Base-by-base conservation (phyloP, 345 rosid genomes). In the Salix udensis region DNA sequence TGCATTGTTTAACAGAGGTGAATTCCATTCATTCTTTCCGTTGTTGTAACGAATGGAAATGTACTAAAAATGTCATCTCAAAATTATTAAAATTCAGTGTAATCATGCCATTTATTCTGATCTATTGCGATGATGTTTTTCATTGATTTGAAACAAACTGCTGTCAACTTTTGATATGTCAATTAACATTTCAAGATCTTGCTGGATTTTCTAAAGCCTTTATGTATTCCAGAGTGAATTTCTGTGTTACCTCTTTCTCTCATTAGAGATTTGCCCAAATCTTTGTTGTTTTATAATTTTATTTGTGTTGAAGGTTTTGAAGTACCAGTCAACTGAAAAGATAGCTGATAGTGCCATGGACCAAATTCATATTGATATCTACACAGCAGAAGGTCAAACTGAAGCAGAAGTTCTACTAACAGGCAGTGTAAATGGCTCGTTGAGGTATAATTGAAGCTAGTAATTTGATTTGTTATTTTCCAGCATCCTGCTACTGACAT, bases 281-380 rank as follows among this genome's bases (percentile, higher is more conserved):
- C 26, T 62, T 31, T 36, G 18, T 65, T 28, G 21, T 28, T 30
- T 31, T 34, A 37, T 30, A 11, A 19, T 9, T 7, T 60, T 60
- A 60, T 66, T 66, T 15, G 79, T 66, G 26, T 72, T 70, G 77
- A 79, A 90, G 94, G 86, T 88, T 64, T 89, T 90, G 96, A 89
- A 81, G 75, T 92, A 89, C 72, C 78, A n/a, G 6, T 81, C 70
- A 9, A 87, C 90, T 11, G 73, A 26, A 24, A 74, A 73, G 28
- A 67, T 79, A 4, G 87, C 80, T n/a, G 91, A 90, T 82, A 78
- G 82, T 67, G 89, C 89, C 44, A 81, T 94, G 83, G 90, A 89
- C 73, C 83, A 77, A 60, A 44, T 85, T 36, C 80, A 50, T 74
- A 66, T 86, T 64, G 73, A 74, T 76, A 42, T 88, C 75, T 83